Evolutionary conservation across 2,329 filamentous ascomycete genomes (phyloP).

Genomic region (Thielaviopsis ethacetica): DNA sequence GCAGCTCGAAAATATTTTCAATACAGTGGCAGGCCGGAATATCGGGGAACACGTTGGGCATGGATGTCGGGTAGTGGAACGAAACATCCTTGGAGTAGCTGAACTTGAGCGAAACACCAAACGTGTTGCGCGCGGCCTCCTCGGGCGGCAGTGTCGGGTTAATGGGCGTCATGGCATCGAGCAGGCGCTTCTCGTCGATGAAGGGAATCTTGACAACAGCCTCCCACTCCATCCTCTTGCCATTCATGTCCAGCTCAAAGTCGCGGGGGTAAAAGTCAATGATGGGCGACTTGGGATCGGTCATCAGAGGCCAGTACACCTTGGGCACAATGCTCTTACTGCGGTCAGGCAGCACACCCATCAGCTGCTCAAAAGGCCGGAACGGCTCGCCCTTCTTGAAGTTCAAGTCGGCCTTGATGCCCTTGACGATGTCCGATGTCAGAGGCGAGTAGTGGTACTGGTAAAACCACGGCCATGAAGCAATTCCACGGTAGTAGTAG

Average conservation of each 20-base stretch:
- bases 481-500: slow-evolving; percentile 95
- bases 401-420: slow-evolving; percentile 70
- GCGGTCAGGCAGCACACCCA: slow-evolving; percentile 93
- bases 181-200: slow-evolving; percentile 77
- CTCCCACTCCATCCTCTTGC: slow-evolving; percentile 99
- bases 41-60: slow-evolving; percentile 81
- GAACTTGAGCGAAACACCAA: slow-evolving; percentile 86
- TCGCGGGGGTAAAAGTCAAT: slow-evolving; percentile 96
- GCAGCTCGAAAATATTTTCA: slow-evolving; percentile 91
- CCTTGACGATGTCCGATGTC: slow-evolving; percentile 88
- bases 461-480: slow-evolving; percentile 98
- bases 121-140: slow-evolving; percentile 72
- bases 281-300: slow-evolving; percentile 73
- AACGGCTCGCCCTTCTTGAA: slow-evolving; percentile 94
- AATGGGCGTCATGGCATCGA: slow-evolving; percentile 72
- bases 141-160: slow-evolving; percentile 62
- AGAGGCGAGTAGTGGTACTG: slow-evolving; percentile 92
- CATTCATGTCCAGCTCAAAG: slow-evolving; percentile 97
- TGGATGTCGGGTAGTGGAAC: slow-evolving; percentile 73
- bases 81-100: slow-evolving; percentile 64
- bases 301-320: slow-evolving; percentile 88
- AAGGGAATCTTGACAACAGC: slow-evolving; percentile 98
- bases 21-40: slow-evolving; percentile 76
- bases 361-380: slow-evolving; percentile 85
- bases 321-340: slow-evolving; percentile 90